phyloP scores from a whole-genome alignment of 768 basidiomycete genomes.

The Gelatoporia subvermispora region DNA sequence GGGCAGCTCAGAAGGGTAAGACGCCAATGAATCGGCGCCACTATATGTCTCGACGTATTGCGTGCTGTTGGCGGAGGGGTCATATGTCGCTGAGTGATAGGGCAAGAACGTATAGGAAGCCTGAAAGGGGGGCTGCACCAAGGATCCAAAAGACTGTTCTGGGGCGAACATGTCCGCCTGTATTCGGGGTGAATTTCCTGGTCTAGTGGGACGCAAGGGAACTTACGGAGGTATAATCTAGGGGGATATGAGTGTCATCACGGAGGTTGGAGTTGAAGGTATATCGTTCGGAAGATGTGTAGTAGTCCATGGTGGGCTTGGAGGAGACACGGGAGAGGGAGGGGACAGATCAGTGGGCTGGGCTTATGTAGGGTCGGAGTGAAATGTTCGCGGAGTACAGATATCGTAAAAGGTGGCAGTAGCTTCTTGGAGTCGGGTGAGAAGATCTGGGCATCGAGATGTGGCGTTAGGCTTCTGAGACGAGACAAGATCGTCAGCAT shows the following conservation, averaged over 20 bases:
- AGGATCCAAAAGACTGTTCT: too few relatives aligned
- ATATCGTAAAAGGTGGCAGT: background rate
- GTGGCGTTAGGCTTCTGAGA: conserved; percentile 9
- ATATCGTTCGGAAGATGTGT: background rate
- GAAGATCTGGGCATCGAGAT: conserved; percentile 9
- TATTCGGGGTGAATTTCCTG: too few relatives aligned
- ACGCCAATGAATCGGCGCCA: too few relatives aligned
- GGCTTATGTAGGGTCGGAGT: background rate
- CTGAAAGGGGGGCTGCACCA: background rate
- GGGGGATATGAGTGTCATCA: background rate
- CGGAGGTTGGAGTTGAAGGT: background rate
- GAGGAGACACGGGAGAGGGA: background rate
- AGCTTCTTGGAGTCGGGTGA: background rate
- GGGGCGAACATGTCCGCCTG: too few relatives aligned
- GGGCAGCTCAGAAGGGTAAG: conserved; percentile 2
- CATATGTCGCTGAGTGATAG: too few relatives aligned
- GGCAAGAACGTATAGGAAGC: background rate
- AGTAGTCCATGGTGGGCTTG: background rate
- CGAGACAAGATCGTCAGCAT: background rate
- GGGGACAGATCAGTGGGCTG: background rate
- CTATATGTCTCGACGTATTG: too few relatives aligned
- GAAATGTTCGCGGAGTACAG: background rate
- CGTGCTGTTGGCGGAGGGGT: too few relatives aligned
- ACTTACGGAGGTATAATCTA: background rate
- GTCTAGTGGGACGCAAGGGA: too few relatives aligned